A percentile compares a stretch with the other conserved stretches of the same genome.
These are phyloP conservation scores for Globisporangium recalcitrans DNA, from an alignment of 352 stramenopile genomes.

Conservation along the genomic window DNA sequence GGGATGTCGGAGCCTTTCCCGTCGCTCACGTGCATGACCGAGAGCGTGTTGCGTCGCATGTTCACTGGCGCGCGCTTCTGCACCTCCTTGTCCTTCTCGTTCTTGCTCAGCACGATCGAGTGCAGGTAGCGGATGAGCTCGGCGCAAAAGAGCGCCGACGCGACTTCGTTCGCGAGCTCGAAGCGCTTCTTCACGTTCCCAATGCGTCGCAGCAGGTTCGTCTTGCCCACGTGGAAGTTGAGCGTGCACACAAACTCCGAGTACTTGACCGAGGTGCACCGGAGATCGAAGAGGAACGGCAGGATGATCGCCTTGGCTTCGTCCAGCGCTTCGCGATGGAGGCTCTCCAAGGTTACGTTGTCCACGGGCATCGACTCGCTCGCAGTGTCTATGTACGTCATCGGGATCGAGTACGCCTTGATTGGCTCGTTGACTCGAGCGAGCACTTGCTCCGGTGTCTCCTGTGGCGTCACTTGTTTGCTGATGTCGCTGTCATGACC, in stretches of 20 bases:
- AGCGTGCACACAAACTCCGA: conserved; percentile 42
- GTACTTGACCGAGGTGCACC: conserved; percentile 25
- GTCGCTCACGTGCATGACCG: conserved; percentile 37
- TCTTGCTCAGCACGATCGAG: conserved; percentile 63
- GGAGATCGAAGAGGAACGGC: conserved; percentile 51
- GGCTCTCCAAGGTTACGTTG: conserved; percentile 26
- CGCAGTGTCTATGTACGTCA: conserved; percentile 44
- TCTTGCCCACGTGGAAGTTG: conserved; percentile 54
- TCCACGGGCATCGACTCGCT: conserved; percentile 62
- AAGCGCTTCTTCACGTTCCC: conserved; percentile 43
- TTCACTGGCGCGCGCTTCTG: conserved; percentile 38
- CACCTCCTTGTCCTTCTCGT: conserved; percentile 48
- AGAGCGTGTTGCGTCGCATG: conserved; percentile 43
- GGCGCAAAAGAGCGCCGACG: conserved; percentile 59
- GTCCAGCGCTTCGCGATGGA: conserved; percentile 47
- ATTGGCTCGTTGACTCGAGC: conserved; percentile 43
- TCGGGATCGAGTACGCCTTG: conserved; percentile 43
- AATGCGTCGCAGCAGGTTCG: conserved; percentile 49
- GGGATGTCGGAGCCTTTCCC: conserved; percentile 21
- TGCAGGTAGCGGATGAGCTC: conserved; percentile 66
- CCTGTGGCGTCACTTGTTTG: conserved; percentile 14
- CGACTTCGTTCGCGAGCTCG: conserved; percentile 54
- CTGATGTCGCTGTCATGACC: neutral
- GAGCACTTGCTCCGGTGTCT: conserved; percentile 46
- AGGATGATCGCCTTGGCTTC: conserved; percentile 43